Conservation (phyloP, 2,329 filamentous ascomycete genomes). For the Diaporthe citriasiana region DNA sequence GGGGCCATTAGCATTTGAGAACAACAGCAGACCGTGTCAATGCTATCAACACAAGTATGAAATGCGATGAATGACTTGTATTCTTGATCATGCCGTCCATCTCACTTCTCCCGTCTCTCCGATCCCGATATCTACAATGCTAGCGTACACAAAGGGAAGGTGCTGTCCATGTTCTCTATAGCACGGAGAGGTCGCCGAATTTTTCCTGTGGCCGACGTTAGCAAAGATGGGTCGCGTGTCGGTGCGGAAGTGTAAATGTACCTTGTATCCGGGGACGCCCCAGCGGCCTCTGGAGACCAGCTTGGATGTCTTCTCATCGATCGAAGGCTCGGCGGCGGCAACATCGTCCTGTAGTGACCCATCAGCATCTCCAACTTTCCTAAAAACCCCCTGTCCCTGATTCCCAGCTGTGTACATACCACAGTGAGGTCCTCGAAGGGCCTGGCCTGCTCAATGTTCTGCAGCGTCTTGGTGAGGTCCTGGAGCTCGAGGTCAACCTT, state of each 20-base stretch:
- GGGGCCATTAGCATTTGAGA: neutral
- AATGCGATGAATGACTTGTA: conserved; percentile 16
- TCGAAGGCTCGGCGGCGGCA: conserved; percentile 92
- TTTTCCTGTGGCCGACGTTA: conserved; percentile 82
- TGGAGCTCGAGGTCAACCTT: conserved; percentile 95
- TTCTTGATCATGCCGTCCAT: conserved; percentile 37
- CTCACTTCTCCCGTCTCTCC: conserved; percentile 41
- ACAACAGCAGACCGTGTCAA: neutral
- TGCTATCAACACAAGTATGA: neutral
- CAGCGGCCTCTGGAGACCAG: conserved; percentile 98
- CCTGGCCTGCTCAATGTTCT: conserved; percentile 96
- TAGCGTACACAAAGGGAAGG: conserved; percentile 75
- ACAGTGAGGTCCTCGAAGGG: conserved; percentile 98
- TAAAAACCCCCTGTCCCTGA: conserved; percentile 38
- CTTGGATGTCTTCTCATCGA: conserved; percentile 95
- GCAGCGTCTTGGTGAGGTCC: conserved; percentile 93
- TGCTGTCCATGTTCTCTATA: conserved; percentile 74
- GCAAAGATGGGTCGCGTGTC: conserved; percentile 46
- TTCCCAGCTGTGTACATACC: conserved; percentile 71
- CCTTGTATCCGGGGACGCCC: conserved; percentile 99
- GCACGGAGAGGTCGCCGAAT: conserved; percentile 95
- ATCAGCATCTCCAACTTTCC: conserved; percentile 47
- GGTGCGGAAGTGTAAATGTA: conserved; percentile 59
- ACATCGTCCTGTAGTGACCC: conserved; percentile 83
- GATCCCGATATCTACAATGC: conserved; percentile 76